Evolutionary conservation across 2,329 filamentous ascomycete species (phyloP).

Genomic region (Epichloe baconii): DNA sequence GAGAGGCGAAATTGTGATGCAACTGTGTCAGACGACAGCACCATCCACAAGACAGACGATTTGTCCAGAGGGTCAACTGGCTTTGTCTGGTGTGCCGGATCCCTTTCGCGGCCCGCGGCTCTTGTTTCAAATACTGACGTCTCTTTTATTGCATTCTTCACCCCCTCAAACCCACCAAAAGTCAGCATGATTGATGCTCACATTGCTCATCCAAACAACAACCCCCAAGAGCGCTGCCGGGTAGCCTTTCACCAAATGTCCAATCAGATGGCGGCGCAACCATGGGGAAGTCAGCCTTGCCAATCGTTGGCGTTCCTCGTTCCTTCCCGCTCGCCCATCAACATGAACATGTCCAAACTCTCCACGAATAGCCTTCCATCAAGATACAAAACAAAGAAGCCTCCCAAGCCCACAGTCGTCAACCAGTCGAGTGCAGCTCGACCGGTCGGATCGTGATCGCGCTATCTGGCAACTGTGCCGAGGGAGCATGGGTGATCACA

Average conservation of each 20-base stretch:
- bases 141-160: too few species aligned
- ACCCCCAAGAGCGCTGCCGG: not conserved
- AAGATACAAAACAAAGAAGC: not conserved
- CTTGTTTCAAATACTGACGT: too few species aligned
- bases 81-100: not conserved
- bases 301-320: not conserved
- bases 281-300: not conserved
- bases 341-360: not conserved
- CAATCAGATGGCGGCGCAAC: not conserved
- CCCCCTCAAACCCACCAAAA: too few species aligned
- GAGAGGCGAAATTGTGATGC: too few species aligned
- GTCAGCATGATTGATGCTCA: too few species aligned
- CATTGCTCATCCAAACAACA: too few species aligned
- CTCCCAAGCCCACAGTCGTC: not conserved
- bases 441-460: not conserved
- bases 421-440: not conserved
- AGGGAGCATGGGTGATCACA: conserved; percentile 16
- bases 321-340: too few species aligned
- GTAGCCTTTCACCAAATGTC: not conserved
- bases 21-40: too few species aligned
- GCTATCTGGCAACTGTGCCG: not conserved
- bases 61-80: not conserved
- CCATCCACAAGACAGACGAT: too few species aligned
- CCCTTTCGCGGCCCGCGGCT: too few species aligned
- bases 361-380: not conserved